Evolutionary conservation across 2,329 filamentous ascomycete species (phyloP).

Genomic region (Epichloe sylvatica): DNA sequence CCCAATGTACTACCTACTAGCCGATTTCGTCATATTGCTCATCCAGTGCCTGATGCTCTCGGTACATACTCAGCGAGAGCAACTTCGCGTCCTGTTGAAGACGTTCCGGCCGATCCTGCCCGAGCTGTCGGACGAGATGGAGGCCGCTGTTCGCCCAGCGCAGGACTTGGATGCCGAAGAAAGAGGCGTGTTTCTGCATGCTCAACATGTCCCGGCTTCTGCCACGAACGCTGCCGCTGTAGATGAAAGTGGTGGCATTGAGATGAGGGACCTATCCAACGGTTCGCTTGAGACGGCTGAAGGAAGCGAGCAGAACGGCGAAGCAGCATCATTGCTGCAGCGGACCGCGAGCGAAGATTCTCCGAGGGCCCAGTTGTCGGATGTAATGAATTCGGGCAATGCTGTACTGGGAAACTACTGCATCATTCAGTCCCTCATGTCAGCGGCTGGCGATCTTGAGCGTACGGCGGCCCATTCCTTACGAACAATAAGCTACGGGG

Average conservation of each 20-base stretch:
- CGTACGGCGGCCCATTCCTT: slow-evolving; percentile 36
- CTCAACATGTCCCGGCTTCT: slow-evolving; percentile 10
- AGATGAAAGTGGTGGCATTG: slow-evolving; percentile 30
- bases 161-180: slow-evolving; percentile 46
- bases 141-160: slow-evolving; percentile 15
- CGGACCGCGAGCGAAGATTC: slow-evolving; percentile 16
- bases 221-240: slow-evolving; percentile 15
- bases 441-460: slow-evolving; percentile 32
- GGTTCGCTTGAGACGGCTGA: slow-evolving; percentile 12
- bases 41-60: slow-evolving; percentile 52
- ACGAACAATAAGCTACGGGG: slow-evolving; percentile 40
- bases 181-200: slow-evolving; percentile 27
- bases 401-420: slow-evolving; percentile 40
- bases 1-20: slow-evolving; percentile 37
- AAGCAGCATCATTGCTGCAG: slow-evolving; percentile 15
- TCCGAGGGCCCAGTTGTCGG: slow-evolving; percentile 26
- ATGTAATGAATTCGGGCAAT: slow-evolving; percentile 41
- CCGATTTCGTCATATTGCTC: slow-evolving; percentile 41
- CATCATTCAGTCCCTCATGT: slow-evolving; percentile 34
- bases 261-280: slow-evolving; percentile 24
- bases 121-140: slow-evolving; percentile 15
- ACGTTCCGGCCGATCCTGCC: slow-evolving; percentile 22
- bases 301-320: slow-evolving; percentile 13
- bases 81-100: slow-evolving; percentile 34
- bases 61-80: slow-evolving; percentile 46